Conservation (phyloP, 106 monocot genomes). For the Dioscorea zingiberensis region DNA sequence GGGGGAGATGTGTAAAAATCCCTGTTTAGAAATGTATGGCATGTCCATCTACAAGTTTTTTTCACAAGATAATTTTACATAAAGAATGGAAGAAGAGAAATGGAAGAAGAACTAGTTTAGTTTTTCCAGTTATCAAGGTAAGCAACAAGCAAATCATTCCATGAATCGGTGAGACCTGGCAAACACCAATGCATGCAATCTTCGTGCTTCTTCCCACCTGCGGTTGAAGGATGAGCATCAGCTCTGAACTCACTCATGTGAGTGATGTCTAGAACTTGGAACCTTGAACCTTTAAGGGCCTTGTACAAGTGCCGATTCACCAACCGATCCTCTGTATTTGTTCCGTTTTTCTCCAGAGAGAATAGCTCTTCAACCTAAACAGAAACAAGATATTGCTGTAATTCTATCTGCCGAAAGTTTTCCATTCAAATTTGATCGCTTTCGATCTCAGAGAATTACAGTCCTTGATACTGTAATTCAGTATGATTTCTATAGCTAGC, state of each 20-base stretch:
- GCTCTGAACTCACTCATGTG: slow-evolving; percentile 70
- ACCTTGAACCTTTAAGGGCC: slow-evolving; percentile 40
- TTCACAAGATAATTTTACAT: neutral
- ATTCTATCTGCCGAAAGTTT: too few relatives aligned
- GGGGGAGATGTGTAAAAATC: neutral
- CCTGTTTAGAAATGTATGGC: neutral
- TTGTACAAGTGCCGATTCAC: slow-evolving; percentile 50
- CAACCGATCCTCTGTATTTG: slow-evolving; percentile 46
- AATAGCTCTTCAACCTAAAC: slow-evolving; percentile 58
- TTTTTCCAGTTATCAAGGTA: slow-evolving; percentile 9
- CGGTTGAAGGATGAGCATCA: slow-evolving; percentile 66
- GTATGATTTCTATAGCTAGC: too few relatives aligned
- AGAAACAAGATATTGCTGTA: neutral
- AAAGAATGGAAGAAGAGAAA: neutral
- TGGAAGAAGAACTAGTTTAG: neutral
- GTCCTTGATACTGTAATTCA: too few relatives aligned
- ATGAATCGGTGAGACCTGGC: slow-evolving; percentile 61
- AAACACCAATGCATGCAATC: slow-evolving; percentile 88
- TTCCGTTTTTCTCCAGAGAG: slow-evolving; percentile 42
- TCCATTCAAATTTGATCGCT: too few relatives aligned
- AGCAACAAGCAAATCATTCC: slow-evolving; percentile 52
- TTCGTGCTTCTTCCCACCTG: slow-evolving; percentile 66
- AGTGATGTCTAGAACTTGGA: slow-evolving; percentile 44
- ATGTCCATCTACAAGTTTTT: too few relatives aligned
- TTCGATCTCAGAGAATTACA: too few relatives aligned